Evolutionary conservation across 2,329 filamentous ascomycete genomes (phyloP).

Genomic region (Sporothrix schenckii): DNA sequence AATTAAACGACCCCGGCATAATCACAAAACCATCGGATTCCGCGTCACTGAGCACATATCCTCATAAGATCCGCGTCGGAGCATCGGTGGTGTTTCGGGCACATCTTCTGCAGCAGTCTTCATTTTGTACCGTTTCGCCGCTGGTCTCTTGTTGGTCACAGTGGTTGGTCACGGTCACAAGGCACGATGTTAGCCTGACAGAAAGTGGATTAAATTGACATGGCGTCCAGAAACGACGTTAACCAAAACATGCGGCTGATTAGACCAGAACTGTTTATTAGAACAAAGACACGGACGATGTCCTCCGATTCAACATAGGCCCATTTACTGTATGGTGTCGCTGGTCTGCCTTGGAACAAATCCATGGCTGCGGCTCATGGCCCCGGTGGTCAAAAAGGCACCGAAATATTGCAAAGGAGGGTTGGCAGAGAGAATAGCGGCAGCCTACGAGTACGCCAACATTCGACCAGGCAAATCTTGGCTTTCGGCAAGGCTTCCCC

Average conservation of each 20-base stretch:
- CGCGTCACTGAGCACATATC: background rate
- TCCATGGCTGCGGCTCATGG: background rate
- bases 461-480: background rate
- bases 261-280: background rate
- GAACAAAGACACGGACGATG: slow-evolving; percentile 2
- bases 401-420: background rate
- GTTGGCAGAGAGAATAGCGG: slow-evolving; percentile 6
- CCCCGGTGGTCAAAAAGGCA: slow-evolving; percentile 2
- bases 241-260: slow-evolving; percentile 14
- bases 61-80: background rate
- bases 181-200: slow-evolving; percentile 9
- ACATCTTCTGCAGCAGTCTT: background rate
- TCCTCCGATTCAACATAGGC: background rate
- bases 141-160: background rate
- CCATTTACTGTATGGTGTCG: background rate
- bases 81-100: background rate
- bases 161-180: background rate
- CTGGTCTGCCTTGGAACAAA: slow-evolving; percentile 25
- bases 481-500: slow-evolving; percentile 15
- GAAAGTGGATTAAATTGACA: background rate
- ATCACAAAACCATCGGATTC: background rate
- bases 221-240: background rate
- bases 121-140: background rate
- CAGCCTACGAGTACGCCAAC: slow-evolving; percentile 5
- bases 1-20: background rate